Conservation (phyloP, 202 grass and related monocot genomes). For the Schoenoplectus tabernaemontani region DNA sequence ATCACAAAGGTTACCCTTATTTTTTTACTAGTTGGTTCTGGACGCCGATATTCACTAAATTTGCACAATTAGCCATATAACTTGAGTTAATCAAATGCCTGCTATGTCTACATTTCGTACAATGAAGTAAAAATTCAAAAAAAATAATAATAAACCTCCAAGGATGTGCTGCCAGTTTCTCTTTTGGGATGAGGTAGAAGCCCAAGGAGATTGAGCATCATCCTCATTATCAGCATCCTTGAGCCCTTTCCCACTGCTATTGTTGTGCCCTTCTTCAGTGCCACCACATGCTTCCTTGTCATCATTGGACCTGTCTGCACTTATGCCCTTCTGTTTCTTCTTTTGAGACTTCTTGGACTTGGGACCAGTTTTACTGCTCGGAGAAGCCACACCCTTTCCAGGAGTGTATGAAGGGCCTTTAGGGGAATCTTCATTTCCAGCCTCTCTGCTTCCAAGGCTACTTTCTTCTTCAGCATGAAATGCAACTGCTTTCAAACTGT, state of each 20-base stretch:
- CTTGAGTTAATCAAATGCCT: neutral
- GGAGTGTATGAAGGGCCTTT: constrained; percentile 41
- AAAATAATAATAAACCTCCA: constrained; percentile 35
- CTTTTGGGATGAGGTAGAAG: constrained; percentile 55
- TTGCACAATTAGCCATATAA: neutral
- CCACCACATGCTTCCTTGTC: constrained; percentile 95
- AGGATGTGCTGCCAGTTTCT: constrained; percentile 78
- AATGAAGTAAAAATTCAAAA: constrained; percentile 13
- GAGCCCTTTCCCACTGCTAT: constrained; percentile 37
- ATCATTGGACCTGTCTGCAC: constrained; percentile 49
- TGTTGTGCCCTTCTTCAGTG: constrained; percentile 70
- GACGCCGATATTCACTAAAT: neutral
- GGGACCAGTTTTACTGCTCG: constrained; percentile 40
- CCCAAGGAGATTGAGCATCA: constrained; percentile 43
- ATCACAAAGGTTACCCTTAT: neutral
- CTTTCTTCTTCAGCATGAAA: constrained; percentile 57
- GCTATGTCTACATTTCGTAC: no score
- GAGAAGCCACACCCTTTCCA: constrained; percentile 38
- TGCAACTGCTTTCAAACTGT: constrained; percentile 65
- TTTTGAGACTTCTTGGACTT: constrained; percentile 57
- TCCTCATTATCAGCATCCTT: constrained; percentile 59
- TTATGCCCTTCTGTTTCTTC: constrained; percentile 49
- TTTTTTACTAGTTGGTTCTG: neutral
- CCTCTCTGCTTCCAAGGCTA: constrained; percentile 70
- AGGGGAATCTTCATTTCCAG: constrained; percentile 47